phyloP scores from a whole-genome alignment of 108 stramenopile genomes.

The Schizochytrium sp. region DNA sequence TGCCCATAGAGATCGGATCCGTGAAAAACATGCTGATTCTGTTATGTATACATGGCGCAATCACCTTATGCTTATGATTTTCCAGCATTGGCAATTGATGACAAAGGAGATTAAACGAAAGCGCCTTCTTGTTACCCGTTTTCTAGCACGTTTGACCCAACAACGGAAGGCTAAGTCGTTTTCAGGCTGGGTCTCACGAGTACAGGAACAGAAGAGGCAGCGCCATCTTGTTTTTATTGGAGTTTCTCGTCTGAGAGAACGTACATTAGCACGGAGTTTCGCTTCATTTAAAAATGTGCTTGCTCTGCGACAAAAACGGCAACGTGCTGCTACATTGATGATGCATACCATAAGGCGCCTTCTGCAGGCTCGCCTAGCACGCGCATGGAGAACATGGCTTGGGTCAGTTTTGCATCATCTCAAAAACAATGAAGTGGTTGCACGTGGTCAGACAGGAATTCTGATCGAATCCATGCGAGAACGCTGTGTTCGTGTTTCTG shows the following conservation, averaged over 20 bases:
- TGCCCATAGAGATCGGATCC: neutral
- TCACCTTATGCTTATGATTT: neutral
- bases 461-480: neutral
- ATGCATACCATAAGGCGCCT: neutral
- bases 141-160: neutral
- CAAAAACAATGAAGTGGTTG: neutral
- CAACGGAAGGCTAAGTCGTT: neutral
- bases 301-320: neutral
- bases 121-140: neutral
- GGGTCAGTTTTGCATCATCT: neutral
- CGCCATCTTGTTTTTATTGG: neutral
- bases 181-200: neutral
- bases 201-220: neutral
- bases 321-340: neutral
- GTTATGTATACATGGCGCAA: constrained; percentile 19
- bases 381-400: neutral
- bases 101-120: neutral
- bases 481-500: neutral
- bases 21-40: constrained; percentile 31
- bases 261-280: neutral
- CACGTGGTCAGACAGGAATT: neutral
- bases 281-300: neutral
- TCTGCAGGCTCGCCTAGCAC: neutral
- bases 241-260: neutral
- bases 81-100: neutral